These are phyloP conservation scores for Danielozyma ontarioensis DNA, from an alignment of 805 yeast species.

Conservation along the genomic window DNA sequence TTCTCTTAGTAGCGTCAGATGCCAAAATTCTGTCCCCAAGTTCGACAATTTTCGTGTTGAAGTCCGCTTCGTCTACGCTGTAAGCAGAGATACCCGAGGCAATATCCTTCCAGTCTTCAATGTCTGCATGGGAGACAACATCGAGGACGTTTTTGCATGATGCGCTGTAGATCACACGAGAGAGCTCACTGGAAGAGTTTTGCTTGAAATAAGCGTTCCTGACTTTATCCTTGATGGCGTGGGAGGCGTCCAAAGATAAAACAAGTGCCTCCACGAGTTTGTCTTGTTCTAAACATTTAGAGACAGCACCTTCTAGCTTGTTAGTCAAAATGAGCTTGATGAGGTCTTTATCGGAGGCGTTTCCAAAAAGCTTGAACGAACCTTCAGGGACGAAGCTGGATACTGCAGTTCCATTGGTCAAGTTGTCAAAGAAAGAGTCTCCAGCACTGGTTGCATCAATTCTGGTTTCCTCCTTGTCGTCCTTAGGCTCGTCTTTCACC, in stretches of 20 bases:
- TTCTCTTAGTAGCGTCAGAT: conserved; percentile 34
- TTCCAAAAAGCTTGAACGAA: conserved; percentile 36
- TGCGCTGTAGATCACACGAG: conserved; percentile 70
- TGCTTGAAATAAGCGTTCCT: conserved; percentile 65
- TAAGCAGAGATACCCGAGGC: conserved; percentile 66
- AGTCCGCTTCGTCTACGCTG: conserved; percentile 41
- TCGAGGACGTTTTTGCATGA: conserved; percentile 56
- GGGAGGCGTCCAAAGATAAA: conserved; percentile 66
- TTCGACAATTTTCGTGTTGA: conserved; percentile 49
- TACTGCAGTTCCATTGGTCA: conserved; percentile 20
- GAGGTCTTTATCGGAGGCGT: conserved; percentile 37
- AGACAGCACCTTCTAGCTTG: conserved; percentile 62
- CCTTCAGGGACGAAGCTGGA: conserved; percentile 47
- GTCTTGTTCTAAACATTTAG: conserved; percentile 56
- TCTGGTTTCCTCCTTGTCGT: conserved; percentile 4
- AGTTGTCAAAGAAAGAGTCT: conserved; percentile 34
- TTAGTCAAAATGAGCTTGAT: conserved; percentile 50
- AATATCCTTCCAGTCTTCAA: conserved; percentile 77
- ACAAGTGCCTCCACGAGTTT: conserved; percentile 75
- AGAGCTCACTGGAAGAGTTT: conserved; percentile 48
- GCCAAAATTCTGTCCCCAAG: conserved; percentile 74
- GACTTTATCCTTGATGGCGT: conserved; percentile 58
- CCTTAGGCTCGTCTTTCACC: conserved; percentile 3
- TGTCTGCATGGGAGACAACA: conserved; percentile 71
- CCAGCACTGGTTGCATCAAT: conserved; percentile 6